phyloP scores from a whole-genome alignment of 768 basidiomycete genomes.

The Podaxis sp. region DNA sequence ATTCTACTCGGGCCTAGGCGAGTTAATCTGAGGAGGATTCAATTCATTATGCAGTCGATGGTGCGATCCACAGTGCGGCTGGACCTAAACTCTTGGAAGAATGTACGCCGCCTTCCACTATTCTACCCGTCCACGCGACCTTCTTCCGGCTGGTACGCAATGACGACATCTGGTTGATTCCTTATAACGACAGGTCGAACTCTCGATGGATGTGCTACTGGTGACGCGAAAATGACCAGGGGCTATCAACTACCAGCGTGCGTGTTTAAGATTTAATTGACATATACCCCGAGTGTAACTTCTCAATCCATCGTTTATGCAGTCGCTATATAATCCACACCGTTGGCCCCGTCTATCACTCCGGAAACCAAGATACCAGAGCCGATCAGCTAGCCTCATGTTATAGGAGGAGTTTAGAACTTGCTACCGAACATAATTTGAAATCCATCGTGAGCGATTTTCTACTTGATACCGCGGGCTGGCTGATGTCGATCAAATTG shows the following conservation, averaged over 20 bases:
- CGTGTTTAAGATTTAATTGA: constrained; percentile 22
- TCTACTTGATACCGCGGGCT: background rate
- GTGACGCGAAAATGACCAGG: constrained; percentile 74
- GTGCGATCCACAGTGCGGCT: constrained; percentile 76
- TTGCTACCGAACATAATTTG: constrained; percentile 56
- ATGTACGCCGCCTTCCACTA: constrained; percentile 42
- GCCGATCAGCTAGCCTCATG: constrained; percentile 61
- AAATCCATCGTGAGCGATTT: constrained; percentile 53
- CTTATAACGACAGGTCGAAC: constrained; percentile 43
- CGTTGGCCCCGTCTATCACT: constrained; percentile 70
- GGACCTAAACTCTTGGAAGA: constrained; percentile 61
- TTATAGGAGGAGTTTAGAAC: constrained; percentile 57
- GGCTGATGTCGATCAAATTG: background rate
- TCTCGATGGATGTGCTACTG: constrained; percentile 65
- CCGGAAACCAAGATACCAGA: constrained; percentile 33
- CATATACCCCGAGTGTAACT: background rate
- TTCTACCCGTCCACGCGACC: background rate
- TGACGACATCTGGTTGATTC: background rate
- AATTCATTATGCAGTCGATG: constrained; percentile 52
- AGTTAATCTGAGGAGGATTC: background rate
- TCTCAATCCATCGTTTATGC: background rate
- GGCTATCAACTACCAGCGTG: constrained; percentile 78
- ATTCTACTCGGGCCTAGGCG: background rate
- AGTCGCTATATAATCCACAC: constrained; percentile 77
- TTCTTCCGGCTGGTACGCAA: background rate